A percentile compares a stretch with the other conserved stretches of the same genome.
phyloP scores from a whole-genome alignment of 345 rosid genomes.

The Lepidium africanum region DNA sequence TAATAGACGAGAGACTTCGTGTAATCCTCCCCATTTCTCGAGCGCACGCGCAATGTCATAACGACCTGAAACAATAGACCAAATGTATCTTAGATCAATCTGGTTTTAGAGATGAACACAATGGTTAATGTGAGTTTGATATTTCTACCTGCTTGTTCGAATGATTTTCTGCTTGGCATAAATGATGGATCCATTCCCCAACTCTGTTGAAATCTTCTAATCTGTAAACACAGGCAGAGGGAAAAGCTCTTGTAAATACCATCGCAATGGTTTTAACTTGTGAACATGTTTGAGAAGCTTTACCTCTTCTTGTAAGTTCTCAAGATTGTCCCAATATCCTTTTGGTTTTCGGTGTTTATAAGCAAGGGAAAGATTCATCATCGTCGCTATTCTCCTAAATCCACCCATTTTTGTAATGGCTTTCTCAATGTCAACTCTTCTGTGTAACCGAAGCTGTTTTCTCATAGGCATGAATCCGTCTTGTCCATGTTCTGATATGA shows the following conservation, averaged over 20 bases:
- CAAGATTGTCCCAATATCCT: slow-evolving; percentile 96
- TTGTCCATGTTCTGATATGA: slow-evolving; percentile 76
- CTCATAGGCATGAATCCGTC: slow-evolving; percentile 99
- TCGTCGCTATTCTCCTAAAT: slow-evolving; percentile 69
- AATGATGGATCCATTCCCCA: slow-evolving; percentile 97
- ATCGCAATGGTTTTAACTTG: neutral
- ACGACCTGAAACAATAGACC: slow-evolving; percentile 44
- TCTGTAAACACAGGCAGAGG: slow-evolving; percentile 33
- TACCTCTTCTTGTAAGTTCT: slow-evolving; percentile 90
- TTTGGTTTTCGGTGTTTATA: slow-evolving; percentile 92
- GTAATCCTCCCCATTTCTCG: slow-evolving; percentile 97
- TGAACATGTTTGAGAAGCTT: neutral
- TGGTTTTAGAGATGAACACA: neutral
- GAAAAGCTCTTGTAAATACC: neutral
- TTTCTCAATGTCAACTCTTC: slow-evolving; percentile 94
- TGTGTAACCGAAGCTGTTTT: slow-evolving; percentile 83
- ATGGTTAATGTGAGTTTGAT: neutral
- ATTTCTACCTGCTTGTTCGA: slow-evolving; percentile 81
- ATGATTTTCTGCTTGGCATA: slow-evolving; percentile 95
- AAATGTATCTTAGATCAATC: neutral
- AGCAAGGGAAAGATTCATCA: slow-evolving; percentile 86
- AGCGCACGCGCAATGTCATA: slow-evolving; percentile 91
- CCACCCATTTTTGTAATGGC: slow-evolving; percentile 93
- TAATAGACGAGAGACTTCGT: slow-evolving; percentile 73
- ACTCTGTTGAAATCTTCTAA: slow-evolving; percentile 62